Conservation (phyloP, 257 asterid genomes). For the Scutellaria galericulata region DNA sequence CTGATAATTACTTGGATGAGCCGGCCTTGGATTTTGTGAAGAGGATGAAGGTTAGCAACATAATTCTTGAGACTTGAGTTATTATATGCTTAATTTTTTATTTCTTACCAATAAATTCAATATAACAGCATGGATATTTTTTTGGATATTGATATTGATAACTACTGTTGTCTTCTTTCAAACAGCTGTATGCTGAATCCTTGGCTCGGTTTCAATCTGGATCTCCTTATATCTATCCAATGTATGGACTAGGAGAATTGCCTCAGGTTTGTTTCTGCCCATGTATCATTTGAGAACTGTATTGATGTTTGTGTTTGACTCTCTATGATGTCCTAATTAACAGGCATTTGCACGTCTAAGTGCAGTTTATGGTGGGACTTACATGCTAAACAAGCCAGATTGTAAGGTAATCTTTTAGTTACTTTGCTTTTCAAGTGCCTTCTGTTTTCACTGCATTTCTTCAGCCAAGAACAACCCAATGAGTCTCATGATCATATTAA, state of each 20-base stretch:
- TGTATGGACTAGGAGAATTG: constrained; percentile 97
- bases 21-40: constrained; percentile 83
- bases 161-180: constrained; percentile 30
- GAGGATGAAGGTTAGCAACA: constrained; percentile 75
- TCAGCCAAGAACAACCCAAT: constrained; percentile 3
- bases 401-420: constrained; percentile 64
- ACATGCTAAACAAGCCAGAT: constrained; percentile 96
- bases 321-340: constrained; percentile 22
- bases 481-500: too few species aligned
- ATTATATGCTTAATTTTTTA: neutral
- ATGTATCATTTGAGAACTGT: constrained; percentile 16
- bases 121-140: neutral
- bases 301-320: neutral
- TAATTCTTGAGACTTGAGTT: neutral
- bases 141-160: constrained; percentile 1
- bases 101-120: neutral
- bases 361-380: constrained; percentile 99
- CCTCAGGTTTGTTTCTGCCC: constrained; percentile 79
- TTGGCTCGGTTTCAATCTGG: constrained; percentile 96
- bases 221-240: constrained; percentile 94
- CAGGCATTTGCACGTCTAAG: constrained; percentile 99
- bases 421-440: too few species aligned
- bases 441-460: neutral
- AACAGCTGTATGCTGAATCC: constrained; percentile 95
- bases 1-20: constrained; percentile 84